Evolutionary conservation across 2,329 filamentous ascomycete genomes (phyloP).

Genomic region (Tolypocladium pustulatum): DNA sequence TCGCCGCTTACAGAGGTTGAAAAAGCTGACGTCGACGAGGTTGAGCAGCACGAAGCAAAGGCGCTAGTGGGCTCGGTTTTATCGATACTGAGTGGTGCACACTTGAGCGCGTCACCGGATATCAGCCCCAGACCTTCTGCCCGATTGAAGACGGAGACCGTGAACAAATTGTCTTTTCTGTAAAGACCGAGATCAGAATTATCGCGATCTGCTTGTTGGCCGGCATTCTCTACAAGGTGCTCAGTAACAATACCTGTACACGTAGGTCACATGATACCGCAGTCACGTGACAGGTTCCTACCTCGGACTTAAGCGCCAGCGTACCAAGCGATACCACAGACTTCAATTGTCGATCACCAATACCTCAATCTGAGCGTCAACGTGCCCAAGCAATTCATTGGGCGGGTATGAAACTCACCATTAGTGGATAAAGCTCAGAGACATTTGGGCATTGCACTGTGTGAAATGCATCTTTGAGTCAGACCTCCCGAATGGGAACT

Average conservation of each 20-base stretch:
- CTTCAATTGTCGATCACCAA: background rate
- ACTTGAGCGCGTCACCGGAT: background rate
- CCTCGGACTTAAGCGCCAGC: background rate
- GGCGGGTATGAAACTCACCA: background rate
- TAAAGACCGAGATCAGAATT: too few relatives aligned
- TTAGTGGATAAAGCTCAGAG: background rate
- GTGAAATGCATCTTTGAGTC: background rate
- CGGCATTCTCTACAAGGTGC: too few relatives aligned
- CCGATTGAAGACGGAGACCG: background rate
- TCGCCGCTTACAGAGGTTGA: background rate
- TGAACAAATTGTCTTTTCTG: background rate
- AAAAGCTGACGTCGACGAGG: constrained; percentile 7
- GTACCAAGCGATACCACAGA: background rate
- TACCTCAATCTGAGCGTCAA: background rate
- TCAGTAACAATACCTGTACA: too few relatives aligned
- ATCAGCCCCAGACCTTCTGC: background rate
- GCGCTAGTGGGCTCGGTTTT: constrained; percentile 15
- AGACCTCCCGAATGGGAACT: background rate
- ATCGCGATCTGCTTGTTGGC: too few relatives aligned
- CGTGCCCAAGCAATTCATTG: background rate
- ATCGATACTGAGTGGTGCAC: constrained; percentile 15
- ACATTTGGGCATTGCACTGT: background rate
- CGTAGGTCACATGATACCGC: background rate
- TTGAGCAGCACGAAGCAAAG: constrained; percentile 11
- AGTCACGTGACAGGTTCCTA: background rate